Percentiles rank a stretch among this genome's conserved stretches.
Conservation (phyloP, 164 flowering plant species). For the Cinnamomum chago region DNA sequence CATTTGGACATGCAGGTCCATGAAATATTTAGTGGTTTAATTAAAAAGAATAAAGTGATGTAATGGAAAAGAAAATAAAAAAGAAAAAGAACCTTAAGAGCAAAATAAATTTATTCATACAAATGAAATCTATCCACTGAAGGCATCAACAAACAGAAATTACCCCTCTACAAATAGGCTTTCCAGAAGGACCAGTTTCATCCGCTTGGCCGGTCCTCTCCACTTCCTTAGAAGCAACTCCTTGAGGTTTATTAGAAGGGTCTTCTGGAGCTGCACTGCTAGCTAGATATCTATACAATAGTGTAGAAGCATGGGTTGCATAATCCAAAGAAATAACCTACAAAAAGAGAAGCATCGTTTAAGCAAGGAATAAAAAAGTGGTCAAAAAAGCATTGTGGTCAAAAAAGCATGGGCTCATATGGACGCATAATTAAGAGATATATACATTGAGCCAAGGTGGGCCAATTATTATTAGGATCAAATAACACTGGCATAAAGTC, state of each 20-base stretch:
- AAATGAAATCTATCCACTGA: background rate
- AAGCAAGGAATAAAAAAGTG: background rate
- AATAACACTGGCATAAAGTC: too few relatives aligned
- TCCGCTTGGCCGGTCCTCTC: slow-evolving; percentile 35
- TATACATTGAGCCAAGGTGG: too few relatives aligned
- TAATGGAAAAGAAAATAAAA: background rate
- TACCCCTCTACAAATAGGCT: slow-evolving; percentile 78
- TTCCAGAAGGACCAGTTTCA: slow-evolving; percentile 44
- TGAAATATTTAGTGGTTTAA: background rate
- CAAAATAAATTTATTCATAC: too few relatives aligned
- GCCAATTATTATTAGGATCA: too few relatives aligned
- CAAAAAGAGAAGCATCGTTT: background rate
- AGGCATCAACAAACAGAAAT: background rate
- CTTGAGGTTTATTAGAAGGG: slow-evolving; percentile 13
- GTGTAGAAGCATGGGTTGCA: background rate
- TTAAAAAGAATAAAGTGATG: too few relatives aligned
- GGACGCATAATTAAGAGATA: background rate
- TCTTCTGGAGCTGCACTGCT: slow-evolving; percentile 10
- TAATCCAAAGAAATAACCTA: slow-evolving; percentile 8
- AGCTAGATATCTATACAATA: slow-evolving; percentile 6
- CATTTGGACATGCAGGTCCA: background rate
- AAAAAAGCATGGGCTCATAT: background rate
- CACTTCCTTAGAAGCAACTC: slow-evolving; percentile 23
- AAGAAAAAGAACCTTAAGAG: background rate
- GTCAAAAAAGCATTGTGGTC: too few relatives aligned